Evolutionary conservation across 331 rosid genomes (phyloP).

Genomic region (Spiraea crenata): DNA sequence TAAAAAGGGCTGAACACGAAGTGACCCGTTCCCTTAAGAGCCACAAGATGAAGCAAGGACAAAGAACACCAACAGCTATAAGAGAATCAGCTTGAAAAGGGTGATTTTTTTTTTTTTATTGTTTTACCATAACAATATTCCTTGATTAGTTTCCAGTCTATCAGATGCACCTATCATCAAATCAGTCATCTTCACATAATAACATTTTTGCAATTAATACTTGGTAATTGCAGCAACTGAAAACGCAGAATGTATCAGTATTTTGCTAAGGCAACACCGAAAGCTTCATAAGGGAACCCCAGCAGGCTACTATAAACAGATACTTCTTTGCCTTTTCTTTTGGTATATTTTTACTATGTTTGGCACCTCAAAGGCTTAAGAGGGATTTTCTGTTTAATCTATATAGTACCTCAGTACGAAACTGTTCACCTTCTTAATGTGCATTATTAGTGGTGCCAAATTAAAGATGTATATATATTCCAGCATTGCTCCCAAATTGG

Average conservation of each 20-base stretch:
- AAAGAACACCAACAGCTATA: constrained; percentile 36
- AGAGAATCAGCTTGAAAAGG: constrained; percentile 36
- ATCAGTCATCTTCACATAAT: no score
- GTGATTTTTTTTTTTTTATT: constrained; percentile 5
- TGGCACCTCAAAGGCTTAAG: not conserved
- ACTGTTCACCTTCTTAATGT: not conserved
- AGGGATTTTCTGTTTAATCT: not conserved
- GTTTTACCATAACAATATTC: constrained; percentile 41
- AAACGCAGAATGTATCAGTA: not conserved
- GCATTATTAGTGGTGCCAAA: constrained; percentile 11
- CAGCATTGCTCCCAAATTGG: constrained; percentile 14
- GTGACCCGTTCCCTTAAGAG: constrained; percentile 37
- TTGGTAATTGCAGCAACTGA: constrained; percentile 15
- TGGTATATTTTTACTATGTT: not conserved
- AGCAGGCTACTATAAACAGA: not conserved
- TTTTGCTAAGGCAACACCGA: no score
- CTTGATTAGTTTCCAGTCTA: not conserved
- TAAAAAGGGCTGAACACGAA: constrained; percentile 43
- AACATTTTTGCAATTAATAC: not conserved
- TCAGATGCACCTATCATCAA: not conserved
- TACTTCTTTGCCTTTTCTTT: not conserved
- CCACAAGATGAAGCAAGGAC: constrained; percentile 34
- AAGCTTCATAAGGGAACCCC: no score
- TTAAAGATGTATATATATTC: constrained; percentile 9
- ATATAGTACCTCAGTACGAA: not conserved